Evolutionary conservation across 169 alveolate genomes (phyloP), one percentile per base, ranked within the genome.

Genomic region (Plasmodium reichenowi): DNA sequence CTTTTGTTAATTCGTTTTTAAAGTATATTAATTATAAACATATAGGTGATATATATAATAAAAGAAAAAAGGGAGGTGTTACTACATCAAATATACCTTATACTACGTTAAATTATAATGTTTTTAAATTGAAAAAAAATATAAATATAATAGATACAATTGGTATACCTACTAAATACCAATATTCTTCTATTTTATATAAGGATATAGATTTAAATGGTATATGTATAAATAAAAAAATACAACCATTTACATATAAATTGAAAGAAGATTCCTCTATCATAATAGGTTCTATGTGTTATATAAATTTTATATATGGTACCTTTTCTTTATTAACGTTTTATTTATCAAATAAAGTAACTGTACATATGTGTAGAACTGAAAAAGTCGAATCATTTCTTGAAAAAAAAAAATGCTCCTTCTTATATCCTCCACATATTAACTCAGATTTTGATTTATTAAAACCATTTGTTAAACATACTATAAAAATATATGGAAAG

Each of bases 51-150:
- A 89, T 92, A 56, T 76, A 88, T 26, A 88, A 67, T 59, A 92
- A 80, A 70, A 89, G 95, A 52, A 93, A 93, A 32, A 86, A 92
- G 20, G 98, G 98, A 4, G 98, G 98, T 15, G 96, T 94, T 26
- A 96, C 98, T 1, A 92, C 97, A 50, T 96, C 98, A 2, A 94
- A 95, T 15, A 85, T 95, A 4, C 98, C 98, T 0, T 97, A 97
- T 54, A 96, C 97, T 20, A 96, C 98, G 6, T 83, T 96, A 90
- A 94, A 94, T 78, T 93, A 93, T 72, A 71, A 95, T 22, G 95
- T 95, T 6, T 95, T 96, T 59, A 95, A 96, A 12, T 93, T 96
- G 54, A 95, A 95, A n/a, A 92, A 91, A 48, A 96, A 96, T 32
- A 92, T 94, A 76, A 94, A 94, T 50, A 91, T 95, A 7, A 87